These are phyloP conservation scores for Pharus latifolius DNA, from an alignment of 176 grass and related monocot species.

Conservation along the genomic window DNA sequence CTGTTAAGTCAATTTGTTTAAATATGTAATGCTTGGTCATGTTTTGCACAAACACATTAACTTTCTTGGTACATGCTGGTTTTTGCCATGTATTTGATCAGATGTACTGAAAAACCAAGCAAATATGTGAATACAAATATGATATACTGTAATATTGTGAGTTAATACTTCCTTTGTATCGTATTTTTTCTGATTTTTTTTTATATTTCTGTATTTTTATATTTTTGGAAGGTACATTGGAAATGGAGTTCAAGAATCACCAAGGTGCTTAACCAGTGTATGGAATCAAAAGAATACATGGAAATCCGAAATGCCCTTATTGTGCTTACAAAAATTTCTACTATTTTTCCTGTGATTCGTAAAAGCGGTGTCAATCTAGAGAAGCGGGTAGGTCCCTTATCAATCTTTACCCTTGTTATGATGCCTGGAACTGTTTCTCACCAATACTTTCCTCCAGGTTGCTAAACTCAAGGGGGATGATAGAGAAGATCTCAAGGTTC, in stretches of 20 bases:
- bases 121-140: background rate
- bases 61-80: background rate
- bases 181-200: background rate
- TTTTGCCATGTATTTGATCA: background rate
- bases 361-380: constrained; percentile 94
- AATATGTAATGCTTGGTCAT: too few species aligned
- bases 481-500: constrained; percentile 94
- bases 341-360: constrained; percentile 71
- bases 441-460: constrained; percentile 39
- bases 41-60: too few species aligned
- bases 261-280: constrained; percentile 73
- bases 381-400: constrained; percentile 49
- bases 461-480: constrained; percentile 89
- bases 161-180: background rate
- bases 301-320: constrained; percentile 94
- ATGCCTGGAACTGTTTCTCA: background rate
- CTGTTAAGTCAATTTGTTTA: too few species aligned
- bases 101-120: background rate
- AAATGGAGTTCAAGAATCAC: constrained; percentile 96
- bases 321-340: constrained; percentile 92
- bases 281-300: constrained; percentile 99
- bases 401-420: background rate
- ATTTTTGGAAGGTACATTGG: constrained; percentile 65
- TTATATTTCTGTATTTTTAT: constrained; percentile 21
- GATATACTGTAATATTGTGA: background rate